These are phyloP conservation scores for Gossypioides kirkii DNA, from an alignment of 345 rosid species.

Conservation along the genomic window DNA sequence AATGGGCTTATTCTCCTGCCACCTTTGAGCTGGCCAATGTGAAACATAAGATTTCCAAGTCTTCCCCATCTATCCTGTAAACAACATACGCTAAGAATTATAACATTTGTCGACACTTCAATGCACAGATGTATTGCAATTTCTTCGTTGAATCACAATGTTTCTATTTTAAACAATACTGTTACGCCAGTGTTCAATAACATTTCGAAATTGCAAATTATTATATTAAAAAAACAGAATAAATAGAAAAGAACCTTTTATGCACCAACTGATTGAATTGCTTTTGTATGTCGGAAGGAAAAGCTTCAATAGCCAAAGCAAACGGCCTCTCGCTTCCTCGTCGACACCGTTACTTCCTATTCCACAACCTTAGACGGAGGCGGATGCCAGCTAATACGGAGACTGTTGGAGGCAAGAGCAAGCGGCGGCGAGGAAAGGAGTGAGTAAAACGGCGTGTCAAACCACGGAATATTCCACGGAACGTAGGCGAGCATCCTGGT, in stretches of 20 bases:
- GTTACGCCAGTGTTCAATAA: background rate
- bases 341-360: slow-evolving; percentile 30
- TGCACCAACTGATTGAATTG: slow-evolving; percentile 55
- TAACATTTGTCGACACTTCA: background rate
- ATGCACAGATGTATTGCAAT: background rate
- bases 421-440: slow-evolving; percentile 34
- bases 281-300: slow-evolving; percentile 63
- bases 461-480: background rate
- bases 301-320: slow-evolving; percentile 69
- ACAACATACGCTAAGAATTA: slow-evolving; percentile 19
- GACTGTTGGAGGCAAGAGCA: slow-evolving; percentile 21
- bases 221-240: no score
- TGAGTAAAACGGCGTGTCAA: slow-evolving; percentile 38
- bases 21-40: slow-evolving; percentile 68
- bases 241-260: slow-evolving; percentile 38
- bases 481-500: background rate
- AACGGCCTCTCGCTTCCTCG: slow-evolving; percentile 56
- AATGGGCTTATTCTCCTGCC: slow-evolving; percentile 87
- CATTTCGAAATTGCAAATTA: no score
- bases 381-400: background rate
- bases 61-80: slow-evolving; percentile 73
- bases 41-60: slow-evolving; percentile 45
- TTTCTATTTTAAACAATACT: background rate
- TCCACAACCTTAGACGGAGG: slow-evolving; percentile 22
- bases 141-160: background rate